A percentile compares a stretch with the other conserved stretches of the same genome.
Evolutionary conservation across 2,329 filamentous ascomycete genomes (phyloP).

Genomic region (Aschersonia sp.): DNA sequence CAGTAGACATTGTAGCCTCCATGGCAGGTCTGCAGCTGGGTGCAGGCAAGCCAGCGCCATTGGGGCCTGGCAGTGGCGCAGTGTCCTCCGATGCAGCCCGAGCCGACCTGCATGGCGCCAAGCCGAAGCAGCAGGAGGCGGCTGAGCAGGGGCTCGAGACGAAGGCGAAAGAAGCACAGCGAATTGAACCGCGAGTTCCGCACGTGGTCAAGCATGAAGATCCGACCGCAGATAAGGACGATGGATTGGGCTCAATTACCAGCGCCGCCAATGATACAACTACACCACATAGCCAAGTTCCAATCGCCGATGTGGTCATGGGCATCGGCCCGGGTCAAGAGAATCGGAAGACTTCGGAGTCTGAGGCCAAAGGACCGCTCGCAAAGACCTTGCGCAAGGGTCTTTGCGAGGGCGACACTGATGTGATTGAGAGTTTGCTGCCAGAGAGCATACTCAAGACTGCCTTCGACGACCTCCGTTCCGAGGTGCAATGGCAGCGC

Average conservation of each 20-base stretch:
- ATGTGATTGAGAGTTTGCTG: slow-evolving; percentile 57
- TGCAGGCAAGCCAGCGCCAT: slow-evolving; percentile 7
- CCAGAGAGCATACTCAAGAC: slow-evolving; percentile 36
- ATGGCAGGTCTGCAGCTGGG: slow-evolving; percentile 17
- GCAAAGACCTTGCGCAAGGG: slow-evolving; percentile 23
- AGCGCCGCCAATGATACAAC: background rate
- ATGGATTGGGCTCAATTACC: background rate
- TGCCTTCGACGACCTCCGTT: slow-evolving; percentile 55
- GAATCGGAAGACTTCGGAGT: background rate
- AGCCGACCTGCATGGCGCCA: slow-evolving; percentile 5
- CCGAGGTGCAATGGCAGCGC: slow-evolving; percentile 73
- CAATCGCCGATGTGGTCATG: background rate
- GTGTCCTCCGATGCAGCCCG: background rate
- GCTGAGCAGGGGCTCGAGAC: slow-evolving; percentile 1
- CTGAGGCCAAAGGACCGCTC: background rate
- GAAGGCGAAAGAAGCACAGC: background rate
- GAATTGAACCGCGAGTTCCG: no score
- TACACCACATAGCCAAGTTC: slow-evolving; percentile 1
- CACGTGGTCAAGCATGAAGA: no score
- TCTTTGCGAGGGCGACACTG: slow-evolving; percentile 72
- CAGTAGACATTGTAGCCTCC: slow-evolving; percentile 14
- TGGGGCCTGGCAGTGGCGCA: slow-evolving; percentile 1
- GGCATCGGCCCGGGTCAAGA: background rate
- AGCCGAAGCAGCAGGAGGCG: slow-evolving; percentile 7
- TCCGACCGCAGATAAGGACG: background rate